Base-by-base conservation (phyloP, 352 stramenopile species). In the Phytophthora europaea region DNA sequence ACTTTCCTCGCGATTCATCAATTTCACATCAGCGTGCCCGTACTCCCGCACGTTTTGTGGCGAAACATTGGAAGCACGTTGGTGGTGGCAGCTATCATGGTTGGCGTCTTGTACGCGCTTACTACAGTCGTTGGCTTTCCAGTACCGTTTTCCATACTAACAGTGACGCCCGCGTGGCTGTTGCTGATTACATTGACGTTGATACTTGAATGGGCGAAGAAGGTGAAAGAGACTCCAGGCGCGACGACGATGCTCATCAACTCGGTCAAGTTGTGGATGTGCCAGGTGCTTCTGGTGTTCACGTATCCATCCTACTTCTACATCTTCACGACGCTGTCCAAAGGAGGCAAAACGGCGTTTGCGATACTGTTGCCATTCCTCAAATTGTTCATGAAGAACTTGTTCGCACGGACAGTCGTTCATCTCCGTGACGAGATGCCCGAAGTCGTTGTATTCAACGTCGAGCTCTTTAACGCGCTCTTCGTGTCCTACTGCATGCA, bases 271-370 rank as follows among this genome's bases (percentile, higher is more conserved):
- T 20, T 53, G 47, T 53, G 47, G 47, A 53, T 31, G 47, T 53
- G 47, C 4, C 47, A 75, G 20, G 34, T 64, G 13, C 16, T 38
- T 12, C 45, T 69, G n/a, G 40, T 28, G 33, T 72, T 43, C 31
- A 62, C 74, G 54, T 82, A 82, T 56, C 61, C 76, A 10, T 9
- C 54, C 3, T 80, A 71, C 54, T 75, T 54, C 34, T 70, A 61
- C 59, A 47, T 53, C 7, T 83, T 83, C 51, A 59, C 55, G 26
- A 67, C 20, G 47, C 47, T 53, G 9, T 53, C 20, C 4, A 53
- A 53, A 28, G 47, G 20, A 26, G 47, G 47, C 20, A 53, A 53
- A 26, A 31, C 47, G n/a, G 47, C 47, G 20, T 53, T 53, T 15
- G 47, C 47, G 10, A 31, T 53, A 1, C 4, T 53, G 47, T 28